Evolutionary conservation across 305 asterid genomes (phyloP).

Genomic region (Fraxinus dipetala): DNA sequence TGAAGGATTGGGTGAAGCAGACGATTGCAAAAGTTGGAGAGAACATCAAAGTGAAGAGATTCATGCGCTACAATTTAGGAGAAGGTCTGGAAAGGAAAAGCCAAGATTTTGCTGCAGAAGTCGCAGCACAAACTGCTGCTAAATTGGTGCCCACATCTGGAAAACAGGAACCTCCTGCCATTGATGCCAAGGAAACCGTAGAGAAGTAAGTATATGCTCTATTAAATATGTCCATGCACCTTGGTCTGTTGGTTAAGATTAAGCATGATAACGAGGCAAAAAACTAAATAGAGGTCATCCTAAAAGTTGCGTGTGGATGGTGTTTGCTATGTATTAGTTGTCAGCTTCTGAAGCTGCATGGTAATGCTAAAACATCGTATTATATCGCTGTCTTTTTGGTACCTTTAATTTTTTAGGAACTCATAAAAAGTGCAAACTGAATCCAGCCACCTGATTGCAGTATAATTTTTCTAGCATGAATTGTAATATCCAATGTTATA

Average conservation of each 20-base stretch:
- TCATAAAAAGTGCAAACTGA: background rate
- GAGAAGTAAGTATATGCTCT: slow-evolving; percentile 55
- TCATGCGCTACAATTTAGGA: slow-evolving; percentile 79
- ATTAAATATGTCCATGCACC: background rate
- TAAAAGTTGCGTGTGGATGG: background rate
- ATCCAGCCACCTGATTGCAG: background rate
- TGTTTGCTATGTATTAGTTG: background rate
- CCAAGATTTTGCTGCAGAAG: slow-evolving; percentile 97
- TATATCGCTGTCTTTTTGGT: background rate
- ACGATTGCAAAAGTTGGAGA: slow-evolving; percentile 88
- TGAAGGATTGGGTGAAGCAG: slow-evolving; percentile 92
- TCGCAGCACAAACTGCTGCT: slow-evolving; percentile 88
- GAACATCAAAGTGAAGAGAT: slow-evolving; percentile 83
- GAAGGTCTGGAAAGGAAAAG: slow-evolving; percentile 94
- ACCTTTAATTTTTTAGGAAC: background rate
- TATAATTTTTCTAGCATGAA: background rate
- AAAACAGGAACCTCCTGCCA: slow-evolving; percentile 50
- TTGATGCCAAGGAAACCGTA: slow-evolving; percentile 49
- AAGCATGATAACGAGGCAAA: slow-evolving; percentile 1
- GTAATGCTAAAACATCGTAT: background rate
- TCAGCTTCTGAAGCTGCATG: background rate
- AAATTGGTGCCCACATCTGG: slow-evolving; percentile 50
- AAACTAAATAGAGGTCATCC: background rate
- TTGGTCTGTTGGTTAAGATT: background rate
- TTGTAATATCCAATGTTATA: background rate